A percentile compares a stretch with the other conserved stretches of the same genome.
These are phyloP conservation scores for Orbilia brochopaga DNA, from an alignment of 2,329 filamentous ascomycete species.

Conservation along the genomic window DNA sequence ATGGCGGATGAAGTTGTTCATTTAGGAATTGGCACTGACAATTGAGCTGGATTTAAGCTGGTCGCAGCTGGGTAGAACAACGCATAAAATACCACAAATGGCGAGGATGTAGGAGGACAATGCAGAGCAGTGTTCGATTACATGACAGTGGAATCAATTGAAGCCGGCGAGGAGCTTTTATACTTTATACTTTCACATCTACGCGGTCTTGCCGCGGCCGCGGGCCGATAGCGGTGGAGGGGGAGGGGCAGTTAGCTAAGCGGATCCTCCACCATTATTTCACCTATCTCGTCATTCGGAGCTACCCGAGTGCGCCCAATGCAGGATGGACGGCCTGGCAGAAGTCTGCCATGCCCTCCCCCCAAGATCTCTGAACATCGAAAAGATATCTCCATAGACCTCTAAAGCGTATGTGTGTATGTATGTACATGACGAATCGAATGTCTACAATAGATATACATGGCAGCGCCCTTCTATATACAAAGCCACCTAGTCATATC, in stretches of 20 bases:
- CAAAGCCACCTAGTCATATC: background rate
- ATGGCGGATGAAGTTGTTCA: slow-evolving; percentile 46
- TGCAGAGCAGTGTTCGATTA: too few relatives aligned
- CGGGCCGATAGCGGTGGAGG: too few relatives aligned
- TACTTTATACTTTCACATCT: slow-evolving; percentile 13
- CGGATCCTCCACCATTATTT: slow-evolving; percentile 39
- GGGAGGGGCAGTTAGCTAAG: slow-evolving; percentile 15
- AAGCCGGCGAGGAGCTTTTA: background rate
- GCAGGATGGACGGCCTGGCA: background rate
- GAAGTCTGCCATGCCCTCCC: too few relatives aligned
- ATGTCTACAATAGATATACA: background rate
- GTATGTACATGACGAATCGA: slow-evolving; percentile 13
- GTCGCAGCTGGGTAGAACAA: too few relatives aligned
- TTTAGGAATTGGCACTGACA: slow-evolving; percentile 1
- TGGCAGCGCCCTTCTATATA: too few relatives aligned
- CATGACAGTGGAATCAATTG: background rate
- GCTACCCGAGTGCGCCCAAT: background rate
- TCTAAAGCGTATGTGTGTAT: background rate
- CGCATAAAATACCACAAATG: slow-evolving; percentile 46
- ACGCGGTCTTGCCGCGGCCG: background rate
- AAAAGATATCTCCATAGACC: background rate
- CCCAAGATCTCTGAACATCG: background rate
- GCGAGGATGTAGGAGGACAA: background rate
- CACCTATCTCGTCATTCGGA: background rate
- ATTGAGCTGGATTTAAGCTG: background rate